Evolutionary conservation across 805 yeast species (phyloP), one percentile per base, ranked within the genome.

Genomic region (Yamadazyma sp.): DNA sequence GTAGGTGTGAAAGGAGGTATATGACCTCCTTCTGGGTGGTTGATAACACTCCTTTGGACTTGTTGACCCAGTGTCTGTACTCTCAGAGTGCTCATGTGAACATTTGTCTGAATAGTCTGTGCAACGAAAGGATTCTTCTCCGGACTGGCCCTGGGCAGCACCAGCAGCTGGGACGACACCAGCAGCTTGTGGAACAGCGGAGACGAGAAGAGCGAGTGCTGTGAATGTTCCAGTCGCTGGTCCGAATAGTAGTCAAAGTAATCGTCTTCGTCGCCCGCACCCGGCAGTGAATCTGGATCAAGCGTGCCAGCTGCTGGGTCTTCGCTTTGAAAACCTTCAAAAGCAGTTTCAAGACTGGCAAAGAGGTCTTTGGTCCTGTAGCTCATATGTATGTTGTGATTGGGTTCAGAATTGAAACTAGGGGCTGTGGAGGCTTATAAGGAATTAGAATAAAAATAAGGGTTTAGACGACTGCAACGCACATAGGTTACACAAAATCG

Each of bases 191-290:
- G 27, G 3, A 15, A 12, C 18, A 33, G 12, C 28, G 13, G 27
- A 17, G 21, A 10, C 6, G 38, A 35, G 26, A 35, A 35, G 5
- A 35, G 33, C 16, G 38, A 35, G 16, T 27, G 30, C 10, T 22
- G 25, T 5, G 38, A 35, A 12, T 13, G 19, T 3, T 34, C 32
- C 38, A 34, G 38, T 13, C 12, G 32, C 13, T 35, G 38, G 17
- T 35, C 38, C 27, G 31, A 26, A 21, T 28, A 35, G 13, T 21
- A 22, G 13, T 28, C 38, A 15, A 22, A 17, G 9, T 35, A 20
- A 16, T 27, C 36, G 16, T 22, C 27, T 21, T 32, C 16, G 20
- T 28, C 31, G n/a, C n/a, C n/a, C n/a, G n/a, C n/a, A n/a, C n/a
- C n/a, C n/a, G n/a, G n/a, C n/a, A n/a, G n/a, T 17, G 24, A 16